Evolutionary conservation across 192 early-diverging fungal genomes (phyloP), one percentile per base, ranked within the genome.

Genomic region (Rhizophlyctis rosea): DNA sequence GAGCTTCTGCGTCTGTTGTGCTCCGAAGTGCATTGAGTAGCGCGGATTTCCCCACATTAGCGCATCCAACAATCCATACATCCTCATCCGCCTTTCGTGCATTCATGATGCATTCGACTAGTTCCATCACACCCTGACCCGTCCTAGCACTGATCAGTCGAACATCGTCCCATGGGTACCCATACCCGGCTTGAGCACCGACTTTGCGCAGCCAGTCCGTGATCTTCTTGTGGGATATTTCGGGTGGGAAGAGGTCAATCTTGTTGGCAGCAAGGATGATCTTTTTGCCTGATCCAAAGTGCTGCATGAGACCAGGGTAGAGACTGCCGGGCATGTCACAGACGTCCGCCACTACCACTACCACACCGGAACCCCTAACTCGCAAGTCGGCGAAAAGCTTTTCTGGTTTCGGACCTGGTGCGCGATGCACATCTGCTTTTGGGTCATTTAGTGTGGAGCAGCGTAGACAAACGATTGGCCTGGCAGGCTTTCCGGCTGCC

Each of bases 41-140:
- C 47, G 85, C 88, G 1, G 88, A 88, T 71, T 91, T 91, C 30
- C 89, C 89, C 11, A 85, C 89, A 61, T 91, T 91, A 1, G 87
- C 81, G 32, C 82, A 79, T 4, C 89, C 89, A 29, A 91, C 75
- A 64, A 91, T 69, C 57, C 86, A 91, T 16, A 89, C 67, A 58
- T 91, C 81, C 50, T 75, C 70, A 18, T 44, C 39, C 7, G 62
- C 74, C 13, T 67, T 49, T 57, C 80, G 70, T 11, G 72, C 68
- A 3, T 66, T 51, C 3, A 61, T 50, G 44, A 81, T 76, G 1
- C 57, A 66, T 36, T 68, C 59, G 9, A 65, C 23, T 25, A 68
- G 33, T 1, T 61, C 67, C 18, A 25, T 67, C 3, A 68, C 5
- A 3, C 67, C 67, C 0, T 23, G 9, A 1, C 59, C 59, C 2